Percentiles rank a stretch among this genome's conserved stretches.
Evolutionary conservation across 2,329 filamentous ascomycete species (phyloP).

Genomic region (Trichoderma harzianum): DNA sequence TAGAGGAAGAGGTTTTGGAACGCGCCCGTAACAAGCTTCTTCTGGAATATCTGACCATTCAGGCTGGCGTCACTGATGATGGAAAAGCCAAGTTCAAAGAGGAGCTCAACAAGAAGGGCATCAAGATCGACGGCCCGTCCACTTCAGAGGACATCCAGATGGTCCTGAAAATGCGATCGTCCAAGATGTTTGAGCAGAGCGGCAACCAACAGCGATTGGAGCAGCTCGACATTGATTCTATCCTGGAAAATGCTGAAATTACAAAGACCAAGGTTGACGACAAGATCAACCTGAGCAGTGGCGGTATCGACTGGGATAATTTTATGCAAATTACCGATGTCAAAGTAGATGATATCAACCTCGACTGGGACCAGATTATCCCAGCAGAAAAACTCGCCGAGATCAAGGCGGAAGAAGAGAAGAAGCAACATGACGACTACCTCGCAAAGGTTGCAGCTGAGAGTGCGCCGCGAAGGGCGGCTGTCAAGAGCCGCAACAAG

Average conservation of each 20-base stretch:
- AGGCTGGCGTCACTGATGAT: constrained; percentile 93
- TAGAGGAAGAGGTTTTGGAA: constrained; percentile 96
- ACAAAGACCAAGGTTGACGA: constrained; percentile 95
- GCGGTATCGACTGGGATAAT: constrained; percentile 80
- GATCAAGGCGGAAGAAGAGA: constrained; percentile 85
- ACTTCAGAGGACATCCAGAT: constrained; percentile 93
- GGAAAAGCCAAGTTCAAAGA: constrained; percentile 74
- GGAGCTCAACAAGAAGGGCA: constrained; percentile 74
- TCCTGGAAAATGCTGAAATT: constrained; percentile 93
- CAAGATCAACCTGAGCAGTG: constrained; percentile 86
- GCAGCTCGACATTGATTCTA: constrained; percentile 95
- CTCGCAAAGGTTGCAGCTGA: constrained; percentile 79
- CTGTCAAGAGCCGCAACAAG: constrained; percentile 54
- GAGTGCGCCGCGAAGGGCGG: constrained; percentile 74
- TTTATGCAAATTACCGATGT: constrained; percentile 98
- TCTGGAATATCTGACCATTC: constrained; percentile 95
- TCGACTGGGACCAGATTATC: constrained; percentile 98
- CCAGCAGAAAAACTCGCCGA: constrained; percentile 87
- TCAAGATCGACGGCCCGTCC: constrained; percentile 74
- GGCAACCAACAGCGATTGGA: constrained; percentile 96
- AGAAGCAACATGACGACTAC: constrained; percentile 77
- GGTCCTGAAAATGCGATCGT: constrained; percentile 95
- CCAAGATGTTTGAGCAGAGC: constrained; percentile 98
- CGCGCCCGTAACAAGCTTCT: constrained; percentile 96
- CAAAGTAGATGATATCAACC: constrained; percentile 74